These are phyloP conservation scores for Neurospora tetrasperma DNA, from an alignment of 495 filamentous ascomycete species.

Conservation along the genomic window DNA sequence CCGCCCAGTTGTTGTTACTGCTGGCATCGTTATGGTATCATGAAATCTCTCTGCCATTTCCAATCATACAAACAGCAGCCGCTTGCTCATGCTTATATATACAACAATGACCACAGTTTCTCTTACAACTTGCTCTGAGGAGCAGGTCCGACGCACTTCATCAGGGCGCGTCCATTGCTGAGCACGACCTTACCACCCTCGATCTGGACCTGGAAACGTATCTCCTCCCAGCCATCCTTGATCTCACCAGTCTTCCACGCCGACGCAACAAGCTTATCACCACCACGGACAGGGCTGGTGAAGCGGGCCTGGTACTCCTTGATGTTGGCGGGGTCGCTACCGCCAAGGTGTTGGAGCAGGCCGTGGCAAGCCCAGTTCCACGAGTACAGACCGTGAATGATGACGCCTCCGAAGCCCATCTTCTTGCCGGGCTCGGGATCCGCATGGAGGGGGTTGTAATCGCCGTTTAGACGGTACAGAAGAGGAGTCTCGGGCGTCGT, in stretches of 20 bases:
- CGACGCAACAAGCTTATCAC: constrained; percentile 56
- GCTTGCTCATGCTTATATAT: background rate
- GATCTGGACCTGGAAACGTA: constrained; percentile 63
- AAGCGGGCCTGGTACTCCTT: constrained; percentile 83
- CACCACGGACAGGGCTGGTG: constrained; percentile 70
- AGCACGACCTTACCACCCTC: constrained; percentile 66
- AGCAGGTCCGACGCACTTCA: constrained; percentile 48
- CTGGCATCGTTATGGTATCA: background rate
- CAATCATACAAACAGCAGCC: background rate
- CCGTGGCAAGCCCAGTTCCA: constrained; percentile 75
- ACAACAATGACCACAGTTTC: background rate
- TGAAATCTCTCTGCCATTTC: background rate
- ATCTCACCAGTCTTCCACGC: constrained; percentile 55
- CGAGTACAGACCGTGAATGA: constrained; percentile 79
- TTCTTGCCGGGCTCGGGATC: constrained; percentile 71
- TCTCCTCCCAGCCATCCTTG: constrained; percentile 67
- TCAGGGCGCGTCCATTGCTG: constrained; percentile 72
- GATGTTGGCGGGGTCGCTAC: constrained; percentile 65
- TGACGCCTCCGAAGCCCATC: constrained; percentile 84
- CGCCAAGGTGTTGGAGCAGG: constrained; percentile 61
- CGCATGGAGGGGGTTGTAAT: constrained; percentile 86
- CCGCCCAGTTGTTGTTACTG: background rate
- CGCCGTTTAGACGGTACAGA: constrained; percentile 76
- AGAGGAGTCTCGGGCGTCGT: constrained; percentile 60
- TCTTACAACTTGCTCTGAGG: constrained; percentile 54